Base-by-base conservation (phyloP, 2,329 filamentous ascomycete species). In the Colletotrichum incanum region DNA sequence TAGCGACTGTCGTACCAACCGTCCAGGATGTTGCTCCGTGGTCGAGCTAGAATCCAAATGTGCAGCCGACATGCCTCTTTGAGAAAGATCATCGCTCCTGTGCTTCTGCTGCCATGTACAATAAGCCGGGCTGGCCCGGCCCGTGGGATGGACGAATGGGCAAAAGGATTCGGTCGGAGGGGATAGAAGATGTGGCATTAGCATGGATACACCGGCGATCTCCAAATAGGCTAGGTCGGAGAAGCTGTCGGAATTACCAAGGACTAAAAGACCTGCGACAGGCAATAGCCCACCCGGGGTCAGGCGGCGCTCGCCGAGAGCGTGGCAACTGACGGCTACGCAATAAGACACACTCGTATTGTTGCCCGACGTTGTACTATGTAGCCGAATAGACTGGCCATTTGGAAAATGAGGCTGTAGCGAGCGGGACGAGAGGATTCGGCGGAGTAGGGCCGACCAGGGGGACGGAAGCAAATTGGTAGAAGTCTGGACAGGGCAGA, bases 111-210 rank as follows among this genome's bases (percentile, higher is more conserved):
- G 58, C 20, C 34, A 26, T 52, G 58, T 12, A 45, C 34, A 58
- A 50, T 70, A 72, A 72, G 70, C 70, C 65, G 70, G 65, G 65
- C 65, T 59, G 70, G 70, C n/a, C 70, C 65, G 70, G 60, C 45
- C 70, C 65, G 70, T 47, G 47, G 45, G 16, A 39, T 69, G 45
- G 39, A 65, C 59, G 37, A 45, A 43, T 31, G 52, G 70, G 45
- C 16, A 54, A 63, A 67, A 52, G 34, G 34, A 56, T 34, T 52
- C 56, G 37, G 56, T 14, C 45, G 14, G 26, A 31, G 18, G 28
- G 43, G 52, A 14, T 45, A n/a, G 43, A 45, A 41, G 20, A 49
- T 43, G 47, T 50, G 34, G 65, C 8, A 41, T 43, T 23, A 45
- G 49, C 49, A 34, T 41, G 49, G 37, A 34, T 31, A 28, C 43